Base-by-base conservation (phyloP, 2,329 filamentous ascomycete genomes). In the Trichophyton mentagrophytes region DNA sequence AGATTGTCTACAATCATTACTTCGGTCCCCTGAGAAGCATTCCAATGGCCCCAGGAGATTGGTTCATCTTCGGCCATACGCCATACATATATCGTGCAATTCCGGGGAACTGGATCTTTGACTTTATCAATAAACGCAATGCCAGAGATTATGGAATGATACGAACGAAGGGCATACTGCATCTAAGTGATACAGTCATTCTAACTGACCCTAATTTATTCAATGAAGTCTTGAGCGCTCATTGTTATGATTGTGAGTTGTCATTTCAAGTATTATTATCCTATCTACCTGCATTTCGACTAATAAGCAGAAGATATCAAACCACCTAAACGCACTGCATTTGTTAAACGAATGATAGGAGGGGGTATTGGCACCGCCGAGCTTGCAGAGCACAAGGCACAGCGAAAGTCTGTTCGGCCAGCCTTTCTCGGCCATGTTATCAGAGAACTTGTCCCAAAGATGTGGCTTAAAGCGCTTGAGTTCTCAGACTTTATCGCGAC, bases 201-300 rank as follows among this genome's bases (percentile, higher is more conserved):
- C 17, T 47, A 47, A 73, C 72, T 0, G 73, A 67, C 47, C 72
- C 72, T 55, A 68, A 73, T 56, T 75, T 77, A 1, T 65, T 82
- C 3, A 71, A 77, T n/a, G 80, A 81, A 40, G 71, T 82, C 9
- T 74, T 82, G 61, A 79, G 79, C 42, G 75, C 78, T 46, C 78
- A 77, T 44, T 76, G 75, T 3, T 82, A 82, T 61, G 79, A 82
- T 62, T 81, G 80, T 57, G 77, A 80, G 65, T 22, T 22, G 44
- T 7, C 20, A 4, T 47, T 47, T 11, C 5, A 4, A 2, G 44
- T 22, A 11, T 20, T 9, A 11, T 20, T 22, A 3, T 22, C 44
- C 17, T 11, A 38, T 38, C 9, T 22, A 20, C 5, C 7, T 22
- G n/a, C 42, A 17, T 8, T 46, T 30, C 27, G 5, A 8, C 42